phyloP scores from a whole-genome alignment of 805 yeast species.

The Debaryomyces hansenii region DNA sequence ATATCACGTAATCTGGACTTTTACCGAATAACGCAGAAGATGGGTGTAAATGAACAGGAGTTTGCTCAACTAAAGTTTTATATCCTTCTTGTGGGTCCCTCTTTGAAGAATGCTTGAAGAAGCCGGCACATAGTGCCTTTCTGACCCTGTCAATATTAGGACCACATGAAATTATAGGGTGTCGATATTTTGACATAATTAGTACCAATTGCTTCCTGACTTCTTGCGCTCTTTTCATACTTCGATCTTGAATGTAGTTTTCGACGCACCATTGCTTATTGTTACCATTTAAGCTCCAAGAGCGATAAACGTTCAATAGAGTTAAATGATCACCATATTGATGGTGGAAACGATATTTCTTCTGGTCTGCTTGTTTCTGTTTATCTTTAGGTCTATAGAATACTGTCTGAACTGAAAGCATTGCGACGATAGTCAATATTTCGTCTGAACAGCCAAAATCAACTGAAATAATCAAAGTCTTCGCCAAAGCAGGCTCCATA shows the following conservation, averaged over 20 bases:
- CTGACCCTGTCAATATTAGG: constrained; percentile 57
- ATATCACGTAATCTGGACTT: constrained; percentile 76
- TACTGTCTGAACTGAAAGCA: constrained; percentile 84
- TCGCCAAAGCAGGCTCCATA: constrained; percentile 87
- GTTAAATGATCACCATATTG: constrained; percentile 86
- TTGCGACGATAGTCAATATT: constrained; percentile 77
- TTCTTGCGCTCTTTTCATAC: constrained; percentile 74
- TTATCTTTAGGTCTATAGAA: constrained; percentile 82
- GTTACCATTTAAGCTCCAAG: constrained; percentile 62
- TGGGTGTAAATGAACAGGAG: constrained; percentile 83
- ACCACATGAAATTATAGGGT: constrained; percentile 51
- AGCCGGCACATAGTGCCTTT: constrained; percentile 65
- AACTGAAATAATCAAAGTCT: constrained; percentile 71
- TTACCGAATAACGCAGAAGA: constrained; percentile 67
- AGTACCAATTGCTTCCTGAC: constrained; percentile 69
- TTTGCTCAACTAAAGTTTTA: constrained; percentile 62
- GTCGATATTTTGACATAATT: constrained; percentile 52
- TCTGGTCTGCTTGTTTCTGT: constrained; percentile 68
- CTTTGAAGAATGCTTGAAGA: constrained; percentile 65
- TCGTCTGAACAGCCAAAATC: constrained; percentile 76
- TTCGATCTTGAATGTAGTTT: constrained; percentile 77
- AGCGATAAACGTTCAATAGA: constrained; percentile 70
- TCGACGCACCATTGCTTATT: constrained; percentile 76
- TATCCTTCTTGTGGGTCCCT: constrained; percentile 56
- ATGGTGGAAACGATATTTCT: constrained; percentile 71